Evolutionary conservation across 495 filamentous ascomycete species (phyloP), one percentile per base, ranked within the genome.

Genomic region (Cercophora samala): DNA sequence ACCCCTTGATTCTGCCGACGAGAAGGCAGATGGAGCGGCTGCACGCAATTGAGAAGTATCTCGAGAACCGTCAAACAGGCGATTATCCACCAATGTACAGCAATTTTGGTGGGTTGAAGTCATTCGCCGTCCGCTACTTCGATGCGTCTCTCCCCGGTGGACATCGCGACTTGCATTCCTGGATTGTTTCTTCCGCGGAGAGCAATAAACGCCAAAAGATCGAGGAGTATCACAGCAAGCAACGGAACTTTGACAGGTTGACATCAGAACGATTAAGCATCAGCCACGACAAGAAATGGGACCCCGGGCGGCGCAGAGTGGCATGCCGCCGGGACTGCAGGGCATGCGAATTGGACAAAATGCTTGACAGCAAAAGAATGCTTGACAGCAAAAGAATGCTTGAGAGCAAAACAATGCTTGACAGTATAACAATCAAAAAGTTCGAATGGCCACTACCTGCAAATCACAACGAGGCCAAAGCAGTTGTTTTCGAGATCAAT

Each of bases 361-460:
- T 74, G 0, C 52, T 66, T n/a, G n/a, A n/a, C n/a, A n/a, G n/a
- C n/a, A n/a, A n/a, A n/a, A n/a, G n/a, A n/a, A n/a, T n/a, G n/a
- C n/a, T n/a, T n/a, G n/a, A n/a, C n/a, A n/a, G n/a, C n/a, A n/a
- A n/a, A n/a, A n/a, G n/a, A n/a, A n/a, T n/a, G n/a, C n/a, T n/a
- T n/a, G n/a, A n/a, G n/a, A n/a, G n/a, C n/a, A n/a, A n/a, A n/a
- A n/a, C n/a, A n/a, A n/a, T n/a, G n/a, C n/a, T n/a, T n/a, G n/a
- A 17, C 1, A 22, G 0, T 0, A 69, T 92, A 24, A 64, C 17
- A 0, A 89, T 92, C 55, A 5, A 69, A 0, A 62, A 86, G 60
- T 78, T 88, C 64, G 88, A 90, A 68, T 90, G 86, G 87, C 88
- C 89, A 3, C 73, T 91, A 9, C 85, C 88, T 0, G 17, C n/a